Conservation (phyloP, 257 asterid genomes). For the Verbascum thapsus region DNA sequence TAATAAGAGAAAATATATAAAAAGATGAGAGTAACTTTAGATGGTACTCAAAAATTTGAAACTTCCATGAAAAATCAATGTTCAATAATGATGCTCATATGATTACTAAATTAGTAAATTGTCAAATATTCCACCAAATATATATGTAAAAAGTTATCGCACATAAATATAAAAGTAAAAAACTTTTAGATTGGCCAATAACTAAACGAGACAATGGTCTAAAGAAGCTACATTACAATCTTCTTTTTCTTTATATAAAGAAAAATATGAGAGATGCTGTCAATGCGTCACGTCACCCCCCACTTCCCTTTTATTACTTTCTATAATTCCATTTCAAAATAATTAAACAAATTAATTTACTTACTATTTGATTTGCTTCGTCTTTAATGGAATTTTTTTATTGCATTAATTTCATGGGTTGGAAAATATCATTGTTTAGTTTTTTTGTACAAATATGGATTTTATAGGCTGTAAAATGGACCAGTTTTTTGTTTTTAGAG, state of each 20-base stretch:
- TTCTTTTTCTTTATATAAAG: constrained; percentile 33
- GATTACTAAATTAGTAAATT: constrained; percentile 27
- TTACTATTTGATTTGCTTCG: too few species aligned
- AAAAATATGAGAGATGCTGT: constrained; percentile 33
- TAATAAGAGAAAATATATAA: too few species aligned
- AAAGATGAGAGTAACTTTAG: too few species aligned
- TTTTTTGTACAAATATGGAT: too few species aligned
- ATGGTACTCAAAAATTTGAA: background rate
- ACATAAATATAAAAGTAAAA: constrained; percentile 34
- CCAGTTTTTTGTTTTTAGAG: too few species aligned
- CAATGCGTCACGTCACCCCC: constrained; percentile 50
- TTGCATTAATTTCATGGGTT: too few species aligned
- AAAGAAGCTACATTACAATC: constrained; percentile 42
- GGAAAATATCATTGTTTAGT: too few species aligned
- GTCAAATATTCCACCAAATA: constrained; percentile 31
- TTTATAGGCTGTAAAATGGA: too few species aligned
- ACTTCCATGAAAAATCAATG: constrained; percentile 14
- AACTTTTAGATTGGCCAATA: constrained; percentile 39
- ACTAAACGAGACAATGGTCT: constrained; percentile 36
- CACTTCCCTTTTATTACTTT: constrained; percentile 43
- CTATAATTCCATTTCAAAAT: too few species aligned
- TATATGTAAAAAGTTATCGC: constrained; percentile 27
- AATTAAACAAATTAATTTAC: too few species aligned
- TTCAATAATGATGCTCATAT: constrained; percentile 39
- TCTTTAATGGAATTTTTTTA: too few species aligned